Conservation (phyloP, 1,139 yeast species). For the Yamadazyma atlantica region DNA sequence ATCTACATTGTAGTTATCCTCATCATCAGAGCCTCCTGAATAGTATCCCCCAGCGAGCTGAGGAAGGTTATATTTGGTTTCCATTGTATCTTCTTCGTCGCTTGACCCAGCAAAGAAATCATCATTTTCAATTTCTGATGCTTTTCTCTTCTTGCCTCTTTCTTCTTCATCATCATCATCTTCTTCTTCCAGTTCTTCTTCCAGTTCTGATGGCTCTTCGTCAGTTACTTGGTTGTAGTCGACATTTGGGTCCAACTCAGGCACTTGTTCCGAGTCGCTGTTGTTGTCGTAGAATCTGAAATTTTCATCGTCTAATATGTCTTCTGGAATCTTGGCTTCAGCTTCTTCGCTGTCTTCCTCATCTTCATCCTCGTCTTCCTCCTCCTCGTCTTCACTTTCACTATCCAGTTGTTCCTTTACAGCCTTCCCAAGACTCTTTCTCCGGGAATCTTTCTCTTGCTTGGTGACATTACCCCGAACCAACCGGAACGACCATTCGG, state of each 20-base stretch:
- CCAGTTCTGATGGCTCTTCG: slow-evolving; percentile 50
- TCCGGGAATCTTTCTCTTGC: slow-evolving; percentile 36
- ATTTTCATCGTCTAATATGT: slow-evolving; percentile 15
- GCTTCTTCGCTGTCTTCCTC: slow-evolving; percentile 15
- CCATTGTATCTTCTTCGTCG: slow-evolving; percentile 17
- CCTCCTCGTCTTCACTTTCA: slow-evolving; percentile 19
- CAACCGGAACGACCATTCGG: slow-evolving; percentile 58
- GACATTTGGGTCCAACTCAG: slow-evolving; percentile 38
- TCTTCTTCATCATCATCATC: slow-evolving; percentile 14
- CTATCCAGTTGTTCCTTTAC: slow-evolving; percentile 17
- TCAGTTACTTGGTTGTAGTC: slow-evolving; percentile 64
- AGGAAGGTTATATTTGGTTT: slow-evolving; percentile 49
- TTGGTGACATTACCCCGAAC: slow-evolving; percentile 59
- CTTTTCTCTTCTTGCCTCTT: slow-evolving; percentile 20
- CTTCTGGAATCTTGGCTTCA: slow-evolving; percentile 13
- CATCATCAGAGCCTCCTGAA: slow-evolving; percentile 76
- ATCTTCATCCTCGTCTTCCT: slow-evolving; percentile 19
- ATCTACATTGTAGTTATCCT: slow-evolving; percentile 46
- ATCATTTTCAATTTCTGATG: slow-evolving; percentile 18
- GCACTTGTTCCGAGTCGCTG: slow-evolving; percentile 29
- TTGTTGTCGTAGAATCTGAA: slow-evolving; percentile 15
- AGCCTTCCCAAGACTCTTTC: slow-evolving; percentile 24
- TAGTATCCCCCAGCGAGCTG: slow-evolving; percentile 73
- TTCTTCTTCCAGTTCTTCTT: slow-evolving; percentile 18
- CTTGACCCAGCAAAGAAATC: slow-evolving; percentile 37